phyloP scores from a whole-genome alignment of 257 asterid genomes.

The Lycium ferocissimum region DNA sequence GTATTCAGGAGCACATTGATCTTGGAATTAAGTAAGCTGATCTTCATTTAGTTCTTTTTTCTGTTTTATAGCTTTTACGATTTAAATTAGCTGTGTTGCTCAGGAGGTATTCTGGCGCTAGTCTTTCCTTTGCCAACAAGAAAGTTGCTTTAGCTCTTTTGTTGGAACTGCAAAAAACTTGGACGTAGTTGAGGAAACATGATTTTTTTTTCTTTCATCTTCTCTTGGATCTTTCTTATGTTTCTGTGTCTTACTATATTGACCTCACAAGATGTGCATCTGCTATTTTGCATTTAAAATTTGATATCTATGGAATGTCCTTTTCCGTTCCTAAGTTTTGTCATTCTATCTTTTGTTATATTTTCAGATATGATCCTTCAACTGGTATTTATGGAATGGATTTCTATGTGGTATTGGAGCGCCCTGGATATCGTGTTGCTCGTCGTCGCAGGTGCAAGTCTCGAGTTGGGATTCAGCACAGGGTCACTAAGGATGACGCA shows the following conservation, averaged over 20 bases:
- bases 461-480: conserved; percentile 79
- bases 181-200: background rate
- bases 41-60: background rate
- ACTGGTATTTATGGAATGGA: conserved; percentile 90
- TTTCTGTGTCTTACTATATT: background rate
- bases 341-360: background rate
- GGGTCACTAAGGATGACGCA: conserved; percentile 76
- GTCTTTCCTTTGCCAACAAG: background rate
- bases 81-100: background rate
- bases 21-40: conserved; percentile 79
- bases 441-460: conserved; percentile 84
- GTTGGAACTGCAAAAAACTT: background rate
- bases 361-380: conserved; percentile 71
- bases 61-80: background rate
- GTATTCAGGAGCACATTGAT: conserved; percentile 85
- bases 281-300: background rate
- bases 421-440: conserved; percentile 80
- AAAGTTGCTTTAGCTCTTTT: background rate
- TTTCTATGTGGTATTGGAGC: conserved; percentile 69
- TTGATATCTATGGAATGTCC: background rate
- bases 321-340: background rate
- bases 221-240: background rate
- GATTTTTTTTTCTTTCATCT: background rate
- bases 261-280: background rate
- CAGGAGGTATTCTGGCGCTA: background rate